These are phyloP conservation scores for Cyclotella atomus DNA, from an alignment of 108 stramenopile genomes.

Conservation along the genomic window DNA sequence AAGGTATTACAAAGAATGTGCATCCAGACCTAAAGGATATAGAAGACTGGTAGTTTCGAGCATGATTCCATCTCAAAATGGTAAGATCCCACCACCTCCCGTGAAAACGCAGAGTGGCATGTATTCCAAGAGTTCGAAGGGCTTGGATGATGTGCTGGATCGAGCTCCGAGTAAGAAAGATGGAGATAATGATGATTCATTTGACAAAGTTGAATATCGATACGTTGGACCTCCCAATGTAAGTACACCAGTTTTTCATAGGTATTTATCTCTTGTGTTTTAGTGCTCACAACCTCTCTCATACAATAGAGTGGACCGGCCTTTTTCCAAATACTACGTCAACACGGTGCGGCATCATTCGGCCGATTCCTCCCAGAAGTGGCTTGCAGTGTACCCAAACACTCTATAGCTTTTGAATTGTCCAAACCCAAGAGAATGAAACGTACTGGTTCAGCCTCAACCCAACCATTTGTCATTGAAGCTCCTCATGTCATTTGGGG, in stretches of 20 bases:
- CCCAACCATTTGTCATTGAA: constrained; percentile 50
- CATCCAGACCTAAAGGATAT: constrained; percentile 46
- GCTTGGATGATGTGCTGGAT: not conserved
- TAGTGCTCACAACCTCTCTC: not conserved
- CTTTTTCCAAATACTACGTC: constrained; percentile 41
- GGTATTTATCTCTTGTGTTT: too few relatives aligned
- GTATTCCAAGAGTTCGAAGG: not conserved
- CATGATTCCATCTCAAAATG: constrained; percentile 4
- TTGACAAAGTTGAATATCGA: constrained; percentile 44
- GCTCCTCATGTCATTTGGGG: constrained; percentile 52
- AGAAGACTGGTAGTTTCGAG: constrained; percentile 44
- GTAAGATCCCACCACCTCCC: constrained; percentile 16
- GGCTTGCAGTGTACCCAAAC: constrained; percentile 49
- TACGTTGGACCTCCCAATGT: constrained; percentile 32
- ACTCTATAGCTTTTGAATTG: constrained; percentile 39
- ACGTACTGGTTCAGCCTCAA: constrained; percentile 9
- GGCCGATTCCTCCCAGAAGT: constrained; percentile 51
- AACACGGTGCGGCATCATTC: constrained; percentile 43
- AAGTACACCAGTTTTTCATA: not conserved
- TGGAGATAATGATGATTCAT: constrained; percentile 20
- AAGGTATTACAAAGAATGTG: constrained; percentile 41
- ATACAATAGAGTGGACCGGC: constrained; percentile 20
- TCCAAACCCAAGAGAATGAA: constrained; percentile 18
- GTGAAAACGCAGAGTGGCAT: not conserved
- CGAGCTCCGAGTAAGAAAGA: not conserved